Percentiles rank a stretch among this genome's conserved stretches.
phyloP scores from a whole-genome alignment of 1,284 basidiomycete species.

The Coniophora puteana region DNA sequence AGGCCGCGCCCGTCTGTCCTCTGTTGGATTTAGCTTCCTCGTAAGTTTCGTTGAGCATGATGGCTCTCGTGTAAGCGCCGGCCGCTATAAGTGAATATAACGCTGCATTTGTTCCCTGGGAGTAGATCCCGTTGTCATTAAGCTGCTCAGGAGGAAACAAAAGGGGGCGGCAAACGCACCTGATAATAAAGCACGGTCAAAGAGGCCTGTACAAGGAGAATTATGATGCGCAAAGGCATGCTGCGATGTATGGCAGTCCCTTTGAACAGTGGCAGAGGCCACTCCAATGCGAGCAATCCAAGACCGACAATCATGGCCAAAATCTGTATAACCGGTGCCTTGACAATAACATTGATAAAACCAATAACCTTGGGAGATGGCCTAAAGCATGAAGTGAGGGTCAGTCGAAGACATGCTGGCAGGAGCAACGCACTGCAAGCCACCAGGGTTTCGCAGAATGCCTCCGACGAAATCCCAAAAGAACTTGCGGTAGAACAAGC shows the following conservation, averaged over 20 bases:
- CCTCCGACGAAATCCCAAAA: slow-evolving; percentile 85
- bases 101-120: slow-evolving; percentile 72
- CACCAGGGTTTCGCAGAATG: slow-evolving; percentile 68
- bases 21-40: slow-evolving; percentile 61
- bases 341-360: slow-evolving; percentile 73
- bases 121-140: slow-evolving; percentile 1
- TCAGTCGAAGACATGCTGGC: not conserved
- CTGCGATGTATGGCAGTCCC: slow-evolving; percentile 59
- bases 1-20: slow-evolving; percentile 55
- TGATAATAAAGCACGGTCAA: slow-evolving; percentile 76
- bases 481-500: slow-evolving; percentile 82
- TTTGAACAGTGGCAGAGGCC: slow-evolving; percentile 58
- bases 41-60: slow-evolving; percentile 62
- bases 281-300: slow-evolving; percentile 61
- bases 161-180: slow-evolving; percentile 38
- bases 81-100: slow-evolving; percentile 71
- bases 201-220: slow-evolving; percentile 63
- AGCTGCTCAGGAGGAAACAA: slow-evolving; percentile 1
- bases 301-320: slow-evolving; percentile 57
- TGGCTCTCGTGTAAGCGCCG: slow-evolving; percentile 59
- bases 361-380: slow-evolving; percentile 57
- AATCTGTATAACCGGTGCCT: slow-evolving; percentile 68
- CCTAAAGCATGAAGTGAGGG: slow-evolving; percentile 33
- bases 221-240: slow-evolving; percentile 56
- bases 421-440: slow-evolving; percentile 70